Conservation (phyloP, 2,329 filamentous ascomycete species). For the Alternaria sp. region DNA sequence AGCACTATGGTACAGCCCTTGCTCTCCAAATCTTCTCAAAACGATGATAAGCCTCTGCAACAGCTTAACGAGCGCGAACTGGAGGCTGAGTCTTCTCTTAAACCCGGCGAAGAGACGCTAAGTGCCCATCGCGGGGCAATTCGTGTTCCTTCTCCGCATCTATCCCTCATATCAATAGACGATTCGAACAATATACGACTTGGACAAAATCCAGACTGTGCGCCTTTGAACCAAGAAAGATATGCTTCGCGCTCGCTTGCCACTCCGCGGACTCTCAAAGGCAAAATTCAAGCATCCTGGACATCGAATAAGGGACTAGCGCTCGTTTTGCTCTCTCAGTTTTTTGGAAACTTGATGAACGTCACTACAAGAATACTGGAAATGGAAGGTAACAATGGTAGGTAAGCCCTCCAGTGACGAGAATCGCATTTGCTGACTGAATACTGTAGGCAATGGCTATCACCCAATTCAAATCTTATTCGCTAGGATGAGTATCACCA, state of each 20-base stretch:
- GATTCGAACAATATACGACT: slow-evolving; percentile 42
- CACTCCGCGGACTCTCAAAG: slow-evolving; percentile 31
- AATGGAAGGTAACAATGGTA: slow-evolving; percentile 67
- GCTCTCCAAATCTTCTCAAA: slow-evolving; percentile 26
- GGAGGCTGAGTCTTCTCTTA: slow-evolving; percentile 27
- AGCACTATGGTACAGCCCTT: slow-evolving; percentile 38
- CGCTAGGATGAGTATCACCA: slow-evolving; percentile 77
- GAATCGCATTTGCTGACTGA: neutral
- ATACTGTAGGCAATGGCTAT: slow-evolving; percentile 65
- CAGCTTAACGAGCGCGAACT: slow-evolving; percentile 16
- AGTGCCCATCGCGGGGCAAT: slow-evolving; percentile 40
- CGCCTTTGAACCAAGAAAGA: slow-evolving; percentile 27
- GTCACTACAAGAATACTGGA: slow-evolving; percentile 79
- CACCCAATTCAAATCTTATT: slow-evolving; percentile 84
- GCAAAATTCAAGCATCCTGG: slow-evolving; percentile 60
- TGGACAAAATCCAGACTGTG: slow-evolving; percentile 34
- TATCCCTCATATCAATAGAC: slow-evolving; percentile 48
- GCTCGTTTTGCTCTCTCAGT: slow-evolving; percentile 76
- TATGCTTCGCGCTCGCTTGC: slow-evolving; percentile 37
- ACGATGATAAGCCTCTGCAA: slow-evolving; percentile 34
- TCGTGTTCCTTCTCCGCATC: slow-evolving; percentile 45
- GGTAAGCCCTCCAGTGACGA: neutral
- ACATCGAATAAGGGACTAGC: slow-evolving; percentile 73
- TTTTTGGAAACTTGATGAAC: slow-evolving; percentile 88
- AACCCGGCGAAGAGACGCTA: slow-evolving; percentile 42